phyloP scores from a whole-genome alignment of 768 basidiomycete genomes.

The Heimioporus sp. region DNA sequence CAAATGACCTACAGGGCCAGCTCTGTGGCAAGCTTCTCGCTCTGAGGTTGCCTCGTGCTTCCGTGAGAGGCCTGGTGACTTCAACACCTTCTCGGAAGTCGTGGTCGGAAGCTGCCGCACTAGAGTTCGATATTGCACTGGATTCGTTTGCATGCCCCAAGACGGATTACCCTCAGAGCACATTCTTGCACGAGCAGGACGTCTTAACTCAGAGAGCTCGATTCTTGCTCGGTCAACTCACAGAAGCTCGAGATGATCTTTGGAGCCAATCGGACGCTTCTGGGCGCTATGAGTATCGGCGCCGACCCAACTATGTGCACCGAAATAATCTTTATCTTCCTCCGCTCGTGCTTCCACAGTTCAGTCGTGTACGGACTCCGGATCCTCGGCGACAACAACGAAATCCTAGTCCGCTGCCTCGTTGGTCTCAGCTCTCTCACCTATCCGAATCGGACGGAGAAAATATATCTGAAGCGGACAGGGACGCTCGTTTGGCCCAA shows the following conservation, averaged over 20 bases:
- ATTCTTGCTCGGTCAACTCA: conserved; percentile 44
- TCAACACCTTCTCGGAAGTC: conserved; percentile 36
- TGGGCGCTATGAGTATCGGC: conserved; percentile 2
- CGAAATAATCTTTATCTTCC: conserved; percentile 53
- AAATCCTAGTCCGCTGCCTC: conserved; percentile 6
- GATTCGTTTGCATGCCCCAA: conserved; percentile 67
- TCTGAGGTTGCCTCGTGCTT: conserved; percentile 51
- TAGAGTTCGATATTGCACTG: conserved; percentile 52
- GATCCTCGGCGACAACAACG: conserved; percentile 7
- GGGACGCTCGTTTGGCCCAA: conserved; percentile 73
- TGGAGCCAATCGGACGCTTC: not conserved
- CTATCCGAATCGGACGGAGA: conserved; percentile 67
- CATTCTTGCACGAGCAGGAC: conserved; percentile 75
- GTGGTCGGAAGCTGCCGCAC: conserved; percentile 68
- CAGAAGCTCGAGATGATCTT: conserved; percentile 14
- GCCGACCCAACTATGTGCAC: conserved; percentile 27
- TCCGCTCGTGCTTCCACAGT: conserved; percentile 33
- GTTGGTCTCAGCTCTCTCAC: conserved; percentile 24
- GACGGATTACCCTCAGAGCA: conserved; percentile 54
- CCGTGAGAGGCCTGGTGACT: conserved; percentile 49
- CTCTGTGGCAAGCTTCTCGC: conserved; percentile 63
- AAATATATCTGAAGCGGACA: conserved; percentile 59
- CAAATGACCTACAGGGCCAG: conserved; percentile 73
- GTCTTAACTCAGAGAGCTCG: conserved; percentile 58
- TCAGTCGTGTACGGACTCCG: conserved; percentile 6